A percentile compares a stretch with the other conserved stretches of the same genome.
phyloP scores from a whole-genome alignment of 1,284 basidiomycete species.

The Cutaneotrichosporon curvatum region DNA sequence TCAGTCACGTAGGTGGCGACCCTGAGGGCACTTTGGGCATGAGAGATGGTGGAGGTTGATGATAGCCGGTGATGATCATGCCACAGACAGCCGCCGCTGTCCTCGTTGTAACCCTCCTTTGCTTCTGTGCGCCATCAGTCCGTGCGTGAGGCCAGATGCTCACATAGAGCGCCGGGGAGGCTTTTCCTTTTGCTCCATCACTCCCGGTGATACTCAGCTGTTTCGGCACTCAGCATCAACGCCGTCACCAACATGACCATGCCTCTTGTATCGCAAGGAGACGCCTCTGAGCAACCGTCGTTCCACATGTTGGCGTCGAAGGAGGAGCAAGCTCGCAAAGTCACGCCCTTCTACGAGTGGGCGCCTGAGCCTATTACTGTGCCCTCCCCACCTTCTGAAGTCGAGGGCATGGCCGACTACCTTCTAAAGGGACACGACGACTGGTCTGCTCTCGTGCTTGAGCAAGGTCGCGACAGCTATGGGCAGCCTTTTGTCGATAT shows the following conservation, averaged over 20 bases:
- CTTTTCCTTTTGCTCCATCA: too few relatives aligned
- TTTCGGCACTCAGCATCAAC: neutral
- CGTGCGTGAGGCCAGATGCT: too few relatives aligned
- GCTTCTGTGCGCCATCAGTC: too few relatives aligned
- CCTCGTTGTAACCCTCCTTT: too few relatives aligned
- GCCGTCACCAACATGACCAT: neutral
- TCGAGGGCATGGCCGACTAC: constrained; percentile 1
- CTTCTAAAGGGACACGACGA: constrained; percentile 4
- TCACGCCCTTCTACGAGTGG: constrained; percentile 7
- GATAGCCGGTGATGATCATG: too few relatives aligned
- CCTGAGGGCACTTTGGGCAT: too few relatives aligned
- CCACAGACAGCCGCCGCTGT: too few relatives aligned
- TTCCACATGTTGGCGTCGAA: neutral
- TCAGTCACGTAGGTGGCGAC: neutral
- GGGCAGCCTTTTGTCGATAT: constrained; percentile 6
- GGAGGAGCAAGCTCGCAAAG: neutral
- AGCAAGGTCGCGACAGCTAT: constrained; percentile 5
- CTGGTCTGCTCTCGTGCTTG: neutral
- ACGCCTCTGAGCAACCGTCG: neutral
- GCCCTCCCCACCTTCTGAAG: neutral
- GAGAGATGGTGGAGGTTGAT: too few relatives aligned
- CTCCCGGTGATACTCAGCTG: neutral
- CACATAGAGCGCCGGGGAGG: too few relatives aligned
- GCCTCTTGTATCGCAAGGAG: neutral
- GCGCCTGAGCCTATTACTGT: neutral